Evolutionary conservation across 1,284 basidiomycete species (phyloP).

Genomic region (Amylostereum areolatum): DNA sequence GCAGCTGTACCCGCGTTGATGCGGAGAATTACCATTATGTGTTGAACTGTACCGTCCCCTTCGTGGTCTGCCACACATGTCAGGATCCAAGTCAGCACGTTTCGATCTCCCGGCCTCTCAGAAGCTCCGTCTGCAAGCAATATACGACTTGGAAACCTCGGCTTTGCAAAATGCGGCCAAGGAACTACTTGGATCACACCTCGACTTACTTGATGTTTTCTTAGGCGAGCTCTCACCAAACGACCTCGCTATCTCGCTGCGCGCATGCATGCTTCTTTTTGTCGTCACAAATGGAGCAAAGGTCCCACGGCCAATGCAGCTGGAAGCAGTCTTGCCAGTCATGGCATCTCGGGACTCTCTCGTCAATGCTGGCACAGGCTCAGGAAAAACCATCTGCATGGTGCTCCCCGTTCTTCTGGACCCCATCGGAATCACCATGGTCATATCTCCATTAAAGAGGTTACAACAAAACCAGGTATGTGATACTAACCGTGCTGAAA

Average conservation of each 20-base stretch:
- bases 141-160: no score
- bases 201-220: no score
- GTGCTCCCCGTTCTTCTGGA: slow-evolving; percentile 1
- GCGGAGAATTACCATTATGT: no score
- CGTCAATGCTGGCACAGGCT: slow-evolving; percentile 2
- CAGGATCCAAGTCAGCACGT: no score
- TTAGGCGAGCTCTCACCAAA: neutral
- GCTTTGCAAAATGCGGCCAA: no score
- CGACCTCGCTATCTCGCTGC: neutral
- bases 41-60: no score
- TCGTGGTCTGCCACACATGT: no score
- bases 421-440: neutral
- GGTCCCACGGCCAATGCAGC: neutral
- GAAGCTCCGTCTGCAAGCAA: no score
- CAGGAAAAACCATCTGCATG: slow-evolving; percentile 3
- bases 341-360: neutral
- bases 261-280: neutral
- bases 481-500: no score
- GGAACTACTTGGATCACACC: no score
- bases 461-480: neutral
- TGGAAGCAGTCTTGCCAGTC: neutral
- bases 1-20: no score
- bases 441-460: neutral
- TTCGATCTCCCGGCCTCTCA: no score
- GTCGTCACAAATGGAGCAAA: neutral